Conservation (phyloP, 495 filamentous ascomycete species). For the Chaetomium fimeti region DNA sequence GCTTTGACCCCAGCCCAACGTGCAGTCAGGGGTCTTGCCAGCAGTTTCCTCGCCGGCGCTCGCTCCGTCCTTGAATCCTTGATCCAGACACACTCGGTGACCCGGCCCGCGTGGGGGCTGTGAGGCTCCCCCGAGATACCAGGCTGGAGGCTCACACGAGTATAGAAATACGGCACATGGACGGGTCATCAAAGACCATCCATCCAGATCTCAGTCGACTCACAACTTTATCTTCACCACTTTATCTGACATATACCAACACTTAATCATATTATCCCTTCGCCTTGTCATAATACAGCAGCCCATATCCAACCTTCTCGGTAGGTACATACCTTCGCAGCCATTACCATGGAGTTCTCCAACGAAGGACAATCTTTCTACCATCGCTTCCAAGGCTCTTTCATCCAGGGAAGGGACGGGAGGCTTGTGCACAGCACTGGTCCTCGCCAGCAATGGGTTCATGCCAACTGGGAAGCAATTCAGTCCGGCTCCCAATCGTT, state of each 20-base stretch:
- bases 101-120: background rate
- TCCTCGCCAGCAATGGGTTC: slow-evolving; percentile 16
- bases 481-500: background rate
- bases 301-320: background rate
- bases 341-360: slow-evolving; percentile 19
- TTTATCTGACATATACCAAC: background rate
- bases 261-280: background rate
- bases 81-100: background rate
- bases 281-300: background rate
- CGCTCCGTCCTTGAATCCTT: background rate
- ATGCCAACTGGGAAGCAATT: slow-evolving; percentile 13
- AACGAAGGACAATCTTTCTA: slow-evolving; percentile 26
- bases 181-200: background rate
- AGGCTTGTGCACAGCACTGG: slow-evolving; percentile 13
- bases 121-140: background rate
- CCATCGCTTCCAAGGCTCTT: slow-evolving; percentile 15
- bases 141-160: too few species aligned
- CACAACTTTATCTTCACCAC: background rate
- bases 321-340: background rate
- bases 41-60: background rate
- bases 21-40: background rate
- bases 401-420: background rate
- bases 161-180: background rate
- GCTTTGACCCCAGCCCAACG: background rate
- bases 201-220: background rate